A percentile compares a stretch with the other conserved stretches of the same genome.
These are phyloP conservation scores for Fusarium chaquense DNA, from an alignment of 2,329 filamentous ascomycete genomes.

Conservation along the genomic window DNA sequence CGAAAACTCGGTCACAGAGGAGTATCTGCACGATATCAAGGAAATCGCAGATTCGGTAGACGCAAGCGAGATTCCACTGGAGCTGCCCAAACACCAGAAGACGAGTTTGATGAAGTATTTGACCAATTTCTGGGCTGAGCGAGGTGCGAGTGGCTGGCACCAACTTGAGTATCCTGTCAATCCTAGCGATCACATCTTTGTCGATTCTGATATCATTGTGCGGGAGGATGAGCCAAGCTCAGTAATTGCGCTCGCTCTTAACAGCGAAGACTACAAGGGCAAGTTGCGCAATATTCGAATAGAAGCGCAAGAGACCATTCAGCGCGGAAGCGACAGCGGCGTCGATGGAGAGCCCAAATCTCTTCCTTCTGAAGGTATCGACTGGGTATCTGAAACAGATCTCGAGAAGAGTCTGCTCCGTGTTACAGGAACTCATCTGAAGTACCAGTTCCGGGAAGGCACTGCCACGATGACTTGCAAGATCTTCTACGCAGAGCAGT, in stretches of 20 bases:
- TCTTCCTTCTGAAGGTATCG: constrained; percentile 53
- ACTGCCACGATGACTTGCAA: constrained; percentile 97
- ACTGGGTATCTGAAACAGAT: constrained; percentile 71
- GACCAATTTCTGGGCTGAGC: constrained; percentile 98
- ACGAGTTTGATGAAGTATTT: constrained; percentile 94
- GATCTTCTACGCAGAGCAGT: constrained; percentile 98
- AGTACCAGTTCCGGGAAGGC: constrained; percentile 94
- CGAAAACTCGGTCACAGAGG: constrained; percentile 76
- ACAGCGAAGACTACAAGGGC: constrained; percentile 85
- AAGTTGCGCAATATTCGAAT: constrained; percentile 78
- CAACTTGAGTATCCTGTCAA: constrained; percentile 92
- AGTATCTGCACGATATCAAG: constrained; percentile 73
- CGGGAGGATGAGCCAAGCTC: constrained; percentile 98
- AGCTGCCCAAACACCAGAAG: constrained; percentile 92
- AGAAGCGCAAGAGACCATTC: constrained; percentile 59
- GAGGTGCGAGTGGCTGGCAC: constrained; percentile 94
- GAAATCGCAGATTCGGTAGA: constrained; percentile 73
- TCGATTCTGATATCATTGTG: constrained; percentile 96
- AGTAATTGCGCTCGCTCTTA: constrained; percentile 91
- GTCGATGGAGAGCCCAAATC: constrained; percentile 49
- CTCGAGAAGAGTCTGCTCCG: constrained; percentile 88
- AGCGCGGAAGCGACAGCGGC: constrained; percentile 52
- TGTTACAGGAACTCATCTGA: constrained; percentile 89
- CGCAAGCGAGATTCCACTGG: constrained; percentile 71
- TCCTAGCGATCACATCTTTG: constrained; percentile 92